Conservation (phyloP, 2,329 filamentous ascomycete species). For the Talaromyces amestolkiae region DNA sequence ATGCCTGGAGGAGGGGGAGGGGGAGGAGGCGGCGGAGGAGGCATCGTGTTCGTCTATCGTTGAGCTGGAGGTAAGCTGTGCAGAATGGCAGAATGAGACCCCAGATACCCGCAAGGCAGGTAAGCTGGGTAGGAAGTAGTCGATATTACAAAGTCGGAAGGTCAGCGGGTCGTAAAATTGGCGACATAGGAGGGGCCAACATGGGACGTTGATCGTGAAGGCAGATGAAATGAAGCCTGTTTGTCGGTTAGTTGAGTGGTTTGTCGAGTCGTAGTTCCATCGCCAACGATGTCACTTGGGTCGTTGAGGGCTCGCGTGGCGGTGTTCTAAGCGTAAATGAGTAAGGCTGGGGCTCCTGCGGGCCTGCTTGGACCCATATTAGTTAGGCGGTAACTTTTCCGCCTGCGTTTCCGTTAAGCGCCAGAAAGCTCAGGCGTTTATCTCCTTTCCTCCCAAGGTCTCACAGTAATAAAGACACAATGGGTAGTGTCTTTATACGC, state of each 20-base stretch:
- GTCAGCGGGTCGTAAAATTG: not conserved
- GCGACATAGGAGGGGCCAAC: not conserved
- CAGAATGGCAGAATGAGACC: constrained; percentile 6
- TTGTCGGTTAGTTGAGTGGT: not conserved
- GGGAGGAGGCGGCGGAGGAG: constrained; percentile 63
- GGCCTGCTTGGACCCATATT: not conserved
- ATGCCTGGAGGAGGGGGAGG: constrained; percentile 63
- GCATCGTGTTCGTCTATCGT: constrained; percentile 33
- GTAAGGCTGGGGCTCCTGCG: constrained; percentile 7
- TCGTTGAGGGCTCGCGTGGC: constrained; percentile 13
- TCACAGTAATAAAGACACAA: constrained; percentile 19
- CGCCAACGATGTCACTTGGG: constrained; percentile 11
- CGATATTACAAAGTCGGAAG: constrained; percentile 1
- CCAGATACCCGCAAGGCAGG: constrained; percentile 19
- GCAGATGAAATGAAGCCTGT: not conserved
- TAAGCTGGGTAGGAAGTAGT: constrained; percentile 4
- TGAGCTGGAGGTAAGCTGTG: constrained; percentile 9
- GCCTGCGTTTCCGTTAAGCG: not conserved
- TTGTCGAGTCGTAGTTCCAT: not conserved
- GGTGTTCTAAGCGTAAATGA: constrained; percentile 8
- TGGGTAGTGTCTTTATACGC: constrained; percentile 38
- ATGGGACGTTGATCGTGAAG: not conserved
- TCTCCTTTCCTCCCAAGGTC: not conserved
- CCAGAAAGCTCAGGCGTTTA: constrained; percentile 6
- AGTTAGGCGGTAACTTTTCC: constrained; percentile 15